A percentile compares a stretch with the other conserved stretches of the same genome.
Conservation (phyloP, 2,329 filamentous ascomycete genomes). For the Fusarium buharicum region DNA sequence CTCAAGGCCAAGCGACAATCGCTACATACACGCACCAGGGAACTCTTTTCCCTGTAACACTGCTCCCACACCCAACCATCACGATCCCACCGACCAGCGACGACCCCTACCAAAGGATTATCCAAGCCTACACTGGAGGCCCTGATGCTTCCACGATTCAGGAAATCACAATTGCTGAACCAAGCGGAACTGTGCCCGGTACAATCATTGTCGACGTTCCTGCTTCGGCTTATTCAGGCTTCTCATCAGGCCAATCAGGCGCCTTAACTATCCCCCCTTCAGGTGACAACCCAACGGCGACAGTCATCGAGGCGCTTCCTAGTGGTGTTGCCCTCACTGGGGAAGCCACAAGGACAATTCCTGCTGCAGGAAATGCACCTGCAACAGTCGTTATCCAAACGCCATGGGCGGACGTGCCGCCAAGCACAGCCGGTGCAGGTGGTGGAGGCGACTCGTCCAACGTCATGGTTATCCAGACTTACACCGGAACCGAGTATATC, state of each 20-base stretch:
- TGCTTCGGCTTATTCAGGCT: constrained; percentile 28
- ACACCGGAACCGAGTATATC: constrained; percentile 29
- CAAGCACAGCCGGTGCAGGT: constrained; percentile 4
- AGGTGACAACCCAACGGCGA: constrained; percentile 26
- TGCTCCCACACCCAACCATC: constrained; percentile 31
- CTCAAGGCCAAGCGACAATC: constrained; percentile 3
- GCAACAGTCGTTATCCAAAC: constrained; percentile 37
- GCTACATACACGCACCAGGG: constrained; percentile 22
- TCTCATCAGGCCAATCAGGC: constrained; percentile 28
- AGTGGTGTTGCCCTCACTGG: constrained; percentile 20
- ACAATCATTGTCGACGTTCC: constrained; percentile 32
- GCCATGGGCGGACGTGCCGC: constrained; percentile 32
- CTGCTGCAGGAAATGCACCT: constrained; percentile 22
- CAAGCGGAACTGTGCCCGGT: constrained; percentile 28
- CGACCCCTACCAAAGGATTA: constrained; percentile 33
- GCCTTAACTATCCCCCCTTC: constrained; percentile 33
- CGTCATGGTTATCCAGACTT: constrained; percentile 31
- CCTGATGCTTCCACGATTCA: constrained; percentile 26
- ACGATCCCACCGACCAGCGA: constrained; percentile 27
- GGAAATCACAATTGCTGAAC: constrained; percentile 33
- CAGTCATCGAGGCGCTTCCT: constrained; percentile 29
- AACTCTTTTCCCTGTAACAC: constrained; percentile 22
- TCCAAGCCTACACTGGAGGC: constrained; percentile 32
- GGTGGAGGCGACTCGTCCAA: constrained; percentile 17
- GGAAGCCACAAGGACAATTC: constrained; percentile 27